These are phyloP conservation scores for Quercus gilva DNA, from an alignment of 306 rosid species.

Conservation along the genomic window DNA sequence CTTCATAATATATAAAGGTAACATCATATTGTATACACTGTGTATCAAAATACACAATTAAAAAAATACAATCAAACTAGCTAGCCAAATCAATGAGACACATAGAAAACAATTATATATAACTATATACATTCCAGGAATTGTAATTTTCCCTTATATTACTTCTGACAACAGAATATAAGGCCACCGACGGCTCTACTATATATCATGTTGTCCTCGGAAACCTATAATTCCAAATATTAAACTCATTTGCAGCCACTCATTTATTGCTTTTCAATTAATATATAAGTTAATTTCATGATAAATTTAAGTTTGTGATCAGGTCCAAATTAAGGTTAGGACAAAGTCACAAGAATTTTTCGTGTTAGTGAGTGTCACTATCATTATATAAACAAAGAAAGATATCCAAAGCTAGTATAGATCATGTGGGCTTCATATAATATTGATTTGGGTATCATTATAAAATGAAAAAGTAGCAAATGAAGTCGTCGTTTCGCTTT, in stretches of 20 bases:
- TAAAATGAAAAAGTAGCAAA: constrained; percentile 21
- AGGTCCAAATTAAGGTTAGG: constrained; percentile 16
- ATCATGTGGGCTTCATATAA: constrained; percentile 17
- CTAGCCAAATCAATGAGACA: constrained; percentile 28
- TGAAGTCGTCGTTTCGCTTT: constrained; percentile 71
- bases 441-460: constrained; percentile 21
- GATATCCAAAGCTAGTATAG: constrained; percentile 3
- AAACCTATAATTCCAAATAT: neutral
- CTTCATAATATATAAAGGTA: neutral
- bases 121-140: neutral
- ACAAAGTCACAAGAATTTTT: constrained; percentile 33
- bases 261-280: neutral
- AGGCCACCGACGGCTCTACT: constrained; percentile 31
- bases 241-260: neutral
- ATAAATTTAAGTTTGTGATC: neutral
- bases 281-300: neutral
- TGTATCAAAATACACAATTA: neutral
- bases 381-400: constrained; percentile 36
- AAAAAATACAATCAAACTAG: neutral
- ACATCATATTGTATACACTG: neutral
- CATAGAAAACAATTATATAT: neutral
- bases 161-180: neutral
- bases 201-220: constrained; percentile 2
- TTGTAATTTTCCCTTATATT: constrained; percentile 4
- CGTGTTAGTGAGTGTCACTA: constrained; percentile 70